Base-by-base conservation (phyloP, 176 grass and related monocot species). In the Ensete ventricosum region DNA sequence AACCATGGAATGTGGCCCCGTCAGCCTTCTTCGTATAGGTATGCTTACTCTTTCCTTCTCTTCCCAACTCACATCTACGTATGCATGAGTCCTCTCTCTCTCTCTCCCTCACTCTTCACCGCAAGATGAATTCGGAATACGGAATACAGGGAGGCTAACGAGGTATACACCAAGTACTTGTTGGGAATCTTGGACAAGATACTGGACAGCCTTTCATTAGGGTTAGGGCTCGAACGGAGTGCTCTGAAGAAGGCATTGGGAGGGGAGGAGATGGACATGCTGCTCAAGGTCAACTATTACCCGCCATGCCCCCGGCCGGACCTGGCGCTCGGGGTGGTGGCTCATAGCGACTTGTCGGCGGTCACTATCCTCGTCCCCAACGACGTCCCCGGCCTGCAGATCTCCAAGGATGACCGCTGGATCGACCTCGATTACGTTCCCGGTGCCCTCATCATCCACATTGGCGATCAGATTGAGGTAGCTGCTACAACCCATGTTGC, bases 141-240 rank as follows among this genome's bases (percentile, higher is more conserved):
- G 11, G 55, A 5, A 11, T 20, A 8, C 74, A 89, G 83, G 53
- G 74, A 54, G 50, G 90, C 82, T 0, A 92, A 86, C 74, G 87
- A 96, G 87, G 81, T 71, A 43, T 96, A 96, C 77, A 74, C 74
- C 69, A 64, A 14, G 13, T 81, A 88, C 73, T 53, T 92, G 77
- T 55, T 52, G 66, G 51, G 54, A 3, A 55, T 97, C 50, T 52
- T 88, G 49, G 59, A 82, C 1, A 27, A 73, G 64, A 57, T 97
- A 54, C 83, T 97, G 27, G 74, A 59, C 73, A 64, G 55, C 58
- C 82, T 97, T 8, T 96, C 93, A 2, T 17, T 71, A 0, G 93
- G 82, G 50, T 73, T 96, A 1, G 83, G 71, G 0, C 74, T 96
- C 14, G 74, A 85, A 0, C 27, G 26, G 22, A 54, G 55, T 66